Evolutionary conservation across 129 eudicot species (phyloP), one percentile per base, ranked within the genome.

Genomic region (Arctium minus): DNA sequence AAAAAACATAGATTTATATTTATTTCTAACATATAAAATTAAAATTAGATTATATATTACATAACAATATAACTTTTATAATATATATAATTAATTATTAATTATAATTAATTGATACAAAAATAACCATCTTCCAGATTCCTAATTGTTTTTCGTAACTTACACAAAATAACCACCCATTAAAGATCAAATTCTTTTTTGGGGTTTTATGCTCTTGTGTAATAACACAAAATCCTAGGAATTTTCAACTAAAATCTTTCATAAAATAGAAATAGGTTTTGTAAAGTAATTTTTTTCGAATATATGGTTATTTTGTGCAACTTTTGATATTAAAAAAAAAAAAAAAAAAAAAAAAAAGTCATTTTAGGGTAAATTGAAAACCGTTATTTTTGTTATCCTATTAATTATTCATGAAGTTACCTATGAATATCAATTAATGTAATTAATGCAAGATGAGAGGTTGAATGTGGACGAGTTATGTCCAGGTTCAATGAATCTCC

Each of bases 381-480:
- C 65, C 27, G 65, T 56, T 56, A 60, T 17, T 60, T 60, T 60
- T 60, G 68, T 60, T n/a, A 60, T 17, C 68, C 29, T n/a, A 60
- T 17, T n/a, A 5, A 17, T 60, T 60, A 5, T 60, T 60, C 2
- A n/a, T 60, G 13, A 17, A 60, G 5, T 1, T n/a, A 17, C 29
- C 29, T 60, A 17, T 56, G 1, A 15, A 17, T 33, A 60, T 60
- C 68, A n/a, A 60, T n/a, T 67, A 33, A 56, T 32, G 72, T 6
- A 50, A 27, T 64, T 36, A n/a, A 44, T 70, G 38, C 64, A 81
- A 81, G 81, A 68, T 11, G 38, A 30, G 77, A 30, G 72, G 72
- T 82, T 82, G 62, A 69, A 48, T 56, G 13, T 46, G 76, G 81
- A 68, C 77, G 40, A 70, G 37, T 33, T 35, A 35, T 72, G 87